Percentiles rank a stretch among this genome's conserved stretches.
phyloP scores from a whole-genome alignment of 1,284 basidiomycete genomes.

The Grifola frondosa region DNA sequence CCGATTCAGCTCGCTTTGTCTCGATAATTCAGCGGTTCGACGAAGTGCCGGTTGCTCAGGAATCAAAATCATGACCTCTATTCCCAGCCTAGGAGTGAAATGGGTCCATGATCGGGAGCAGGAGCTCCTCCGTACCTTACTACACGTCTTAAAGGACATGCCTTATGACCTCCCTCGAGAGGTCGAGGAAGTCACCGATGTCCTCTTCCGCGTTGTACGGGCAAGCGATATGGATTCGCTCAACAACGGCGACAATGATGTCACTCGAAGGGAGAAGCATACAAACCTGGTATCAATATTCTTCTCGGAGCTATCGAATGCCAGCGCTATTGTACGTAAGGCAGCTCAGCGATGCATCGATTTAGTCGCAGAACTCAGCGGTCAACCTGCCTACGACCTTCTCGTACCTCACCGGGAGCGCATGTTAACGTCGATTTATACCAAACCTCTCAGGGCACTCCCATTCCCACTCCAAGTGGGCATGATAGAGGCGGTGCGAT shows the following conservation, averaged over 20 bases:
- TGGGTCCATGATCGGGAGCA: slow-evolving; percentile 91
- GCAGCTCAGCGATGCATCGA: slow-evolving; percentile 85
- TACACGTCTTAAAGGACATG: slow-evolving; percentile 96
- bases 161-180: slow-evolving; percentile 88
- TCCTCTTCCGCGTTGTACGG: slow-evolving; percentile 76
- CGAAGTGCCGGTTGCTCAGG: slow-evolving; percentile 88
- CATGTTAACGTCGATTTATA: slow-evolving; percentile 88
- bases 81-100: slow-evolving; percentile 69
- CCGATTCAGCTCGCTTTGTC: slow-evolving; percentile 81
- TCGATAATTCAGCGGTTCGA: slow-evolving; percentile 85
- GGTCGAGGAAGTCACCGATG: slow-evolving; percentile 77
- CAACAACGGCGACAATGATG: slow-evolving; percentile 39
- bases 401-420: slow-evolving; percentile 86
- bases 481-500: slow-evolving; percentile 97
- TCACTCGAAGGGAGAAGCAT: slow-evolving; percentile 51
- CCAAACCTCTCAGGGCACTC: slow-evolving; percentile 94
- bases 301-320: slow-evolving; percentile 86
- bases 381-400: slow-evolving; percentile 75
- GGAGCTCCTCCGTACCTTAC: slow-evolving; percentile 87
- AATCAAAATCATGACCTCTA: slow-evolving; percentile 75
- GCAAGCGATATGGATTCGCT: slow-evolving; percentile 61
- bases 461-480: slow-evolving; percentile 97
- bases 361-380: slow-evolving; percentile 76
- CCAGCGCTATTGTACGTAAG: slow-evolving; percentile 84
- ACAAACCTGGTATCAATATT: slow-evolving; percentile 79